These are phyloP conservation scores for Melaleuca quinquenervia DNA, from an alignment of 345 rosid genomes.

Conservation along the genomic window DNA sequence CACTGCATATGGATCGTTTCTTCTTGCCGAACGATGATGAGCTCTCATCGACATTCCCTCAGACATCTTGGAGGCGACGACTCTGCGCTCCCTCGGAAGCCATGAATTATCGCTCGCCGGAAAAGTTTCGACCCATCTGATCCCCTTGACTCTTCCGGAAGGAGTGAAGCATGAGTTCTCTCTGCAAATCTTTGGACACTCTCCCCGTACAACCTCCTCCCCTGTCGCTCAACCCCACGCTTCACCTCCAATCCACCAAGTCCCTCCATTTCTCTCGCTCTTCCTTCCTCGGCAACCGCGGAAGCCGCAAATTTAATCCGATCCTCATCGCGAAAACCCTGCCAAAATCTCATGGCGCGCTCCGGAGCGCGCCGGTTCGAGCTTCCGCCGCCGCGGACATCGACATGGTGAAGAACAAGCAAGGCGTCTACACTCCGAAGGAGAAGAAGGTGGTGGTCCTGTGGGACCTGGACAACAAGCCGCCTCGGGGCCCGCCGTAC, in stretches of 20 bases:
- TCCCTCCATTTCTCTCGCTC: constrained; percentile 16
- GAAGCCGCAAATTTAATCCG: not conserved
- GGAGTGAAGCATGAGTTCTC: constrained; percentile 16
- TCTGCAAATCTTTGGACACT: constrained; percentile 20
- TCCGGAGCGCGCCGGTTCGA: constrained; percentile 8
- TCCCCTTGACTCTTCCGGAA: not conserved
- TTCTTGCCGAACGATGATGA: not conserved
- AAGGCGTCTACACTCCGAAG: constrained; percentile 59
- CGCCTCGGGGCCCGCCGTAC: constrained; percentile 78
- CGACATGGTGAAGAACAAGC: constrained; percentile 74
- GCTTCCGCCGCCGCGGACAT: constrained; percentile 36
- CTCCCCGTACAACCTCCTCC: constrained; percentile 13
- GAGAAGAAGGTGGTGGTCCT: constrained; percentile 64
- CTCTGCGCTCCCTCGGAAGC: not conserved
- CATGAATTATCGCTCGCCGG: not conserved
- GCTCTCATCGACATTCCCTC: not conserved
- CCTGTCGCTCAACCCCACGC: not conserved
- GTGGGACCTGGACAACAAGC: constrained; percentile 98
- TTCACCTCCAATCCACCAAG: not conserved
- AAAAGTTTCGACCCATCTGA: not conserved
- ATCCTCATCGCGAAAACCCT: not conserved
- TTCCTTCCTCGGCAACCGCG: not conserved
- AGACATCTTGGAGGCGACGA: not conserved
- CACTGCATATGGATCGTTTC: not conserved
- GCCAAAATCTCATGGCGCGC: constrained; percentile 7